Evolutionary conservation across 163 green algal genomes (phyloP).

Genomic region (Chlorella variabilis): DNA sequence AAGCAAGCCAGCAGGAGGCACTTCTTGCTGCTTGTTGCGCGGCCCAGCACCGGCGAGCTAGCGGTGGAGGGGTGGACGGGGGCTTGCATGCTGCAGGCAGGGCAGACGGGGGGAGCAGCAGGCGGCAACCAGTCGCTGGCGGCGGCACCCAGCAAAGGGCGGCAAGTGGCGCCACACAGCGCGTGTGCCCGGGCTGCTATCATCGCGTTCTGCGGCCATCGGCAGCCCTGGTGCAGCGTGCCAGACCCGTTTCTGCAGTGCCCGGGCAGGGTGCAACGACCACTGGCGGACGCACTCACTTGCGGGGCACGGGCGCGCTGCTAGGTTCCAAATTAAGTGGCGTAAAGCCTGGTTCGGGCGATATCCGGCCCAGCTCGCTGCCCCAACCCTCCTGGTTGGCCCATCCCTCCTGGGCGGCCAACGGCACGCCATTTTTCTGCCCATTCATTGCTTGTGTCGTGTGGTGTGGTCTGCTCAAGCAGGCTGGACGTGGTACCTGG

Average conservation of each 20-base stretch:
- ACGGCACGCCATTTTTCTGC: neutral
- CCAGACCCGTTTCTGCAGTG: too few relatives aligned
- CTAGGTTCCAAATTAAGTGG: neutral
- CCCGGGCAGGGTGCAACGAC: too few relatives aligned
- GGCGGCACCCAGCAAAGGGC: too few relatives aligned
- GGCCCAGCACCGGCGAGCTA: too few relatives aligned
- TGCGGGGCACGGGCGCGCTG: neutral
- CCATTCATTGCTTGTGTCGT: neutral
- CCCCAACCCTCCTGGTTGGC: neutral
- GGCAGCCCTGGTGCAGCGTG: neutral
- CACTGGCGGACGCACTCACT: neutral
- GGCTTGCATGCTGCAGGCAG: neutral
- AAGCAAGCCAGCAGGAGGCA: neutral
- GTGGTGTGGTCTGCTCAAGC: too few relatives aligned
- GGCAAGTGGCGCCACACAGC: too few relatives aligned
- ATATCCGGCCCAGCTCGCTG: neutral
- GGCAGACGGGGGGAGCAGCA: neutral
- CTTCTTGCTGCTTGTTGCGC: slow-evolving; percentile 19
- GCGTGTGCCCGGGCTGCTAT: too few relatives aligned
- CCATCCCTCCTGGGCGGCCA: neutral
- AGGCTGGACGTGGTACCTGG: too few relatives aligned
- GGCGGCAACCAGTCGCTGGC: neutral
- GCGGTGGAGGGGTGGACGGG: neutral
- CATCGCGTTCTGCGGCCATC: too few relatives aligned
- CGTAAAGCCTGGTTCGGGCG: neutral